Evolutionary conservation across 2,329 filamentous ascomycete genomes (phyloP), one percentile per base, ranked within the genome.

Genomic region (Cercospora sesami): DNA sequence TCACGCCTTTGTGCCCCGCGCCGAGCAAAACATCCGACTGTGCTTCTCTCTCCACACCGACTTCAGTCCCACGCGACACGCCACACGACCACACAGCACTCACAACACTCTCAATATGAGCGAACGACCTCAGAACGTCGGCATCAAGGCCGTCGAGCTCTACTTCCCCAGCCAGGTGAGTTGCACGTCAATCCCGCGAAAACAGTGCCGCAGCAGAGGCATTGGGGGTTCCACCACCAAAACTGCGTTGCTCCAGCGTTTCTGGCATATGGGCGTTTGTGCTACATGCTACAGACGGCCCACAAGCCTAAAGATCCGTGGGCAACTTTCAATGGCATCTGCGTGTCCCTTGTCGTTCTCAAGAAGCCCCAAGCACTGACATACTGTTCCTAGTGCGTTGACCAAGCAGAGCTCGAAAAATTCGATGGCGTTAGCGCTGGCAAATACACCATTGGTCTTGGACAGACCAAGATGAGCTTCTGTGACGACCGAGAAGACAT

Each of bases 401-500:
- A 85, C 76, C 83, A 85, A 77, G 74, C 81, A 70, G 83, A 85
- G 74, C 82, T 85, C 69, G 83, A 85, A 77, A 84, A 84, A 78
- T 85, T 84, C 79, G 83, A 85, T 82, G 83, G 83, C 78, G 83
- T 85, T 68, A 79, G 79, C 67, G 74, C 78, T 68, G 83, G 83
- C 74, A 85, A 85, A 74, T 85, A 85, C 79, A 85, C 83, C 63
- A 85, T 85, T 79, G 83, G 83, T 68, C 82, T 85, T 69, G 83
- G 83, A 74, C 83, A 85, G 80, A 85, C 83, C 72, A 83, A 82
- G 77, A 85, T 85, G 83, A 83, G 82, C 79, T 85, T 85, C 79
- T 85, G 83, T 77, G 83, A 85, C 77, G 83, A 85, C 76, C 80
- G 83, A 69, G 83, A 85, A 84, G 83, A 85, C 76, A 84, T 85